These are phyloP conservation scores for Galerina marginata DNA, from an alignment of 768 basidiomycete genomes.

Conservation along the genomic window DNA sequence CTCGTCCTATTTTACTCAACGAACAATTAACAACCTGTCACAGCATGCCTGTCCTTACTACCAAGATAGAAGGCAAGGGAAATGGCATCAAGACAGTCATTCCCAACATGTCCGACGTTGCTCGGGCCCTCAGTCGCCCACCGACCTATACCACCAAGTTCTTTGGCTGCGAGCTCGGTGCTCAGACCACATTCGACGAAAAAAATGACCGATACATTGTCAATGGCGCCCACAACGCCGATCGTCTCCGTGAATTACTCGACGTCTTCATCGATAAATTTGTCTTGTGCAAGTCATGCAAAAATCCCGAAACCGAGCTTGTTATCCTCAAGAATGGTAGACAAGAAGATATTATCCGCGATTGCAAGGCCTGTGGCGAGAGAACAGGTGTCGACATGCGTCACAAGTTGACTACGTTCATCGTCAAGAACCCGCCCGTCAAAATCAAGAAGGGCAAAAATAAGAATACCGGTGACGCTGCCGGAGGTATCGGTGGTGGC, in stretches of 20 bases:
- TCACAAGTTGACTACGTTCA: conserved; percentile 95
- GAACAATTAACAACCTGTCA: conserved; percentile 10
- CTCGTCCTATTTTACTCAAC: neutral
- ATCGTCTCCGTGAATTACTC: conserved; percentile 92
- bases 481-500: conserved; percentile 51
- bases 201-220: conserved; percentile 98
- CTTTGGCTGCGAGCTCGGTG: conserved; percentile 98
- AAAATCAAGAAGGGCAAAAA: conserved; percentile 77
- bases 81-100: conserved; percentile 99
- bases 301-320: conserved; percentile 98
- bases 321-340: conserved; percentile 84
- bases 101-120: conserved; percentile 98
- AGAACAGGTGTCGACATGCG: conserved; percentile 93
- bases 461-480: conserved; percentile 58
- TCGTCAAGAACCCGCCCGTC: conserved; percentile 96
- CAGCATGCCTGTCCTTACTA: conserved; percentile 93
- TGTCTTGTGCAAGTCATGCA: conserved; percentile 95
- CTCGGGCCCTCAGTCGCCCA: conserved; percentile 92
- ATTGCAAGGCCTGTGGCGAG: conserved; percentile 98
- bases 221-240: conserved; percentile 93
- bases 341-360: conserved; percentile 86
- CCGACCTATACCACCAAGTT: conserved; percentile 98
- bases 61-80: conserved; percentile 98
- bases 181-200: conserved; percentile 95
- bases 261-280: conserved; percentile 99